These are phyloP conservation scores for Apiotrichum veenhuisii DNA, from an alignment of 1,284 basidiomycete genomes.

Conservation along the genomic window DNA sequence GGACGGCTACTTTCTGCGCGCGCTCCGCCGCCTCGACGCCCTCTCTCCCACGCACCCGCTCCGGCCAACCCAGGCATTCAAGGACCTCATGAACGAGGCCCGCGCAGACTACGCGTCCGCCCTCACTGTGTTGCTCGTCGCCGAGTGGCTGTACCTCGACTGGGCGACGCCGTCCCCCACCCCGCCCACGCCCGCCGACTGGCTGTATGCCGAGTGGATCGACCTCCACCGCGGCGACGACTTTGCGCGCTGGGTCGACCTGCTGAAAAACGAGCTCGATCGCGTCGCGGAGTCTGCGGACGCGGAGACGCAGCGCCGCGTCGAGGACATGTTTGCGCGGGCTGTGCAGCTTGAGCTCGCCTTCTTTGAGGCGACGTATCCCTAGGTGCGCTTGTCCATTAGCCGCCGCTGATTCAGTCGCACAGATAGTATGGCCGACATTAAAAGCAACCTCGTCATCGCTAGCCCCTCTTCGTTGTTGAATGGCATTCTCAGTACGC, in stretches of 20 bases:
- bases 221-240: conserved; percentile 18
- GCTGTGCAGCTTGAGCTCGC: conserved; percentile 14
- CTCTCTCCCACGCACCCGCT: neutral
- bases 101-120: conserved; percentile 9
- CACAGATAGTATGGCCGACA: too few species aligned
- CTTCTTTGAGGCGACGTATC: conserved; percentile 16
- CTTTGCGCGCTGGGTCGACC: conserved; percentile 16
- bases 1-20: conserved; percentile 19
- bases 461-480: too few species aligned
- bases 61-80: conserved; percentile 5
- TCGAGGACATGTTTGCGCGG: conserved; percentile 11
- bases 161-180: conserved; percentile 8
- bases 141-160: conserved; percentile 25
- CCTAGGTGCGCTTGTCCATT: too few species aligned
- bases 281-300: conserved; percentile 7
- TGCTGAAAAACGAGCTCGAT: conserved; percentile 13
- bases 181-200: conserved; percentile 1
- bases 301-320: neutral
- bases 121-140: conserved; percentile 18
- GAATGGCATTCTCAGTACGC: too few species aligned
- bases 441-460: too few species aligned
- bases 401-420: too few species aligned
- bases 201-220: conserved; percentile 21
- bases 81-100: conserved; percentile 11
- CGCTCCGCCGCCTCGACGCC: conserved; percentile 7